These are phyloP conservation scores for Scopulariopsis brevicaulis DNA, from an alignment of 2,329 filamentous ascomycete genomes.

Conservation along the genomic window DNA sequence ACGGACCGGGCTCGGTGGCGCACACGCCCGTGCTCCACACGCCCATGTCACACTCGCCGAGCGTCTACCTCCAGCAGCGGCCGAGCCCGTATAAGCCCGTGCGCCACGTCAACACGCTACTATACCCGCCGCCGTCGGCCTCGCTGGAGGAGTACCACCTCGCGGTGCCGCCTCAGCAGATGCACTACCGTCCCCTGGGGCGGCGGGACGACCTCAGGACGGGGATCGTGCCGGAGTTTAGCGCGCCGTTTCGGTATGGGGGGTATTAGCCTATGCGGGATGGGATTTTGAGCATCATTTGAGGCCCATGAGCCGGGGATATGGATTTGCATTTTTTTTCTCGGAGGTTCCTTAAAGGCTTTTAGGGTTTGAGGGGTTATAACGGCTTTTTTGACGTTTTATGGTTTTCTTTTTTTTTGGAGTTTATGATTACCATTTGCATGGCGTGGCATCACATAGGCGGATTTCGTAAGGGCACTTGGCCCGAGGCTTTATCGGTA, in stretches of 20 bases:
- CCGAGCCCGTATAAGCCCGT: conserved; percentile 90
- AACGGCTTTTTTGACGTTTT: conserved; percentile 1
- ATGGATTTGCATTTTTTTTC: conserved; percentile 4
- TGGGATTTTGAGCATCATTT: neutral
- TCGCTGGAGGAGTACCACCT: conserved; percentile 67
- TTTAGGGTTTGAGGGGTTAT: too few relatives aligned
- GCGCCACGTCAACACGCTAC: conserved; percentile 77
- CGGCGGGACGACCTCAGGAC: conserved; percentile 56
- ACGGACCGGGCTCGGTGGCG: conserved; percentile 35
- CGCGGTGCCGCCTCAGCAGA: conserved; percentile 51
- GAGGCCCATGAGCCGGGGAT: neutral
- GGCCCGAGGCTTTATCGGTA: neutral
- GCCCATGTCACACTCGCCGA: conserved; percentile 71
- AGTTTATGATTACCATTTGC: conserved; percentile 8
- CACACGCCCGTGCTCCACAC: conserved; percentile 44
- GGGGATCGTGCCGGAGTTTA: conserved; percentile 58
- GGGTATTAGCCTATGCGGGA: neutral
- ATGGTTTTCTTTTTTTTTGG: conserved; percentile 9
- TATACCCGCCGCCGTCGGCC: conserved; percentile 74
- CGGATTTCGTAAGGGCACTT: conserved; percentile 2
- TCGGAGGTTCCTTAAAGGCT: too few relatives aligned
- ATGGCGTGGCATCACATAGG: conserved; percentile 16
- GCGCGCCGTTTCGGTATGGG: conserved; percentile 10
- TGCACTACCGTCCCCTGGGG: conserved; percentile 74
- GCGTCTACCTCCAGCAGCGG: conserved; percentile 75